Conservation (phyloP, 805 yeast genomes). For the Saccharomyces eubayanus region DNA sequence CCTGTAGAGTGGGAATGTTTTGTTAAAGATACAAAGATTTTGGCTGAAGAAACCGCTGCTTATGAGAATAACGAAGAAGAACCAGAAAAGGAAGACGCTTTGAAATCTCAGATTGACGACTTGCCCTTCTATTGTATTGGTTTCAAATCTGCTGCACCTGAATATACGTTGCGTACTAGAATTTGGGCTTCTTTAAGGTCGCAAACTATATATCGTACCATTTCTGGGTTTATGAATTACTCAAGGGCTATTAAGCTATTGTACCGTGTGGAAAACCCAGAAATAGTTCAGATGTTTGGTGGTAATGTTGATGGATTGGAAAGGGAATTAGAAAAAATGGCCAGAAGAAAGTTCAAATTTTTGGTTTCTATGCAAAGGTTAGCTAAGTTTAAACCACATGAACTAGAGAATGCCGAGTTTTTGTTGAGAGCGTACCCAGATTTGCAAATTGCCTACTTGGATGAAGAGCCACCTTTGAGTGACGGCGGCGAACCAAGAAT, state of each 20-base stretch:
- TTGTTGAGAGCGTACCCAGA: constrained; percentile 78
- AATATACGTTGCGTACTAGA: constrained; percentile 89
- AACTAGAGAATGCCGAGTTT: constrained; percentile 71
- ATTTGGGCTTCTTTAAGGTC: constrained; percentile 98
- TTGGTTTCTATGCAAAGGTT: constrained; percentile 83
- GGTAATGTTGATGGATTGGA: constrained; percentile 95
- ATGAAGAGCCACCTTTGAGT: constrained; percentile 74
- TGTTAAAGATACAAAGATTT: constrained; percentile 87
- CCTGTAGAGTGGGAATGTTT: constrained; percentile 98
- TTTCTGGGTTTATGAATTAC: constrained; percentile 97
- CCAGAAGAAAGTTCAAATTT: constrained; percentile 72
- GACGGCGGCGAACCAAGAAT: constrained; percentile 64
- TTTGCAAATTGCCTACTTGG: constrained; percentile 83
- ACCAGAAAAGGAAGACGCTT: constrained; percentile 51
- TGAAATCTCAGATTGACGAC: constrained; percentile 79
- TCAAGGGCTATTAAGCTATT: constrained; percentile 89
- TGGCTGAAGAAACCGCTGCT: constrained; percentile 89
- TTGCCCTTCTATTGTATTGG: constrained; percentile 93
- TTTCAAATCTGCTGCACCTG: constrained; percentile 95
- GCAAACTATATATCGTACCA: constrained; percentile 93
- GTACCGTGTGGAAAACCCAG: constrained; percentile 91
- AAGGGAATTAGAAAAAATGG: constrained; percentile 85
- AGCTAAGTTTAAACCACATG: constrained; percentile 61
- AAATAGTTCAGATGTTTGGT: constrained; percentile 93
- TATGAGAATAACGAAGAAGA: constrained; percentile 40